Conservation (phyloP, 73 alveolate species). For the Vitrella brassicaformis region DNA sequence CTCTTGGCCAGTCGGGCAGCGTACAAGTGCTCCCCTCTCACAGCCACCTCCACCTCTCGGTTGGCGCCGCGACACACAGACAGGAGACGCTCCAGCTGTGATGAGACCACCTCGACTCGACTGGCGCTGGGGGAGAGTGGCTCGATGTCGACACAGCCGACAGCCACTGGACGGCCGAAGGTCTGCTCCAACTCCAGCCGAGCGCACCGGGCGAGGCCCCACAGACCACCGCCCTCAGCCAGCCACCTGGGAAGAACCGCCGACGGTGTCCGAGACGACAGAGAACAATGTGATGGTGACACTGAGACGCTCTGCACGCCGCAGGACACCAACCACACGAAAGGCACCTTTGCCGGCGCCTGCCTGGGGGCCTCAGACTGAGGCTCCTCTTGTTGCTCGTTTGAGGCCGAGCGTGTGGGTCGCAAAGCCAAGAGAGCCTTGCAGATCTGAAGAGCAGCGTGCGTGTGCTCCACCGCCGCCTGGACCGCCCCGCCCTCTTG, state of each 20-base stretch:
- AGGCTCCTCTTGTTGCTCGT: background rate
- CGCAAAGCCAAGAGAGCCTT: too few species aligned
- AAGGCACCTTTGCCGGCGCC: background rate
- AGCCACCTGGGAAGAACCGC: too few species aligned
- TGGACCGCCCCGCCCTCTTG: too few species aligned
- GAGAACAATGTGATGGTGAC: too few species aligned
- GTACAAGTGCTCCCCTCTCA: background rate
- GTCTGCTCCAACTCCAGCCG: constrained; percentile 9
- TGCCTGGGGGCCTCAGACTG: background rate
- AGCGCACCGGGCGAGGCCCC: constrained; percentile 24
- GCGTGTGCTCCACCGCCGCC: too few species aligned
- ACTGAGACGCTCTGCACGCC: background rate
- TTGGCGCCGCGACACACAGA: background rate
- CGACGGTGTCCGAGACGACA: too few species aligned
- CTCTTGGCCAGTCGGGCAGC: background rate
- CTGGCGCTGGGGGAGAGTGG: background rate
- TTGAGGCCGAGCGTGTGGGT: too few species aligned
- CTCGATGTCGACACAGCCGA: background rate
- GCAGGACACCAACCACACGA: background rate
- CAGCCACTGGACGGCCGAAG: background rate
- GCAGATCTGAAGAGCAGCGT: too few species aligned
- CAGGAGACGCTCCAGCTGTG: background rate
- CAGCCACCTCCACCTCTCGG: background rate
- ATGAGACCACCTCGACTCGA: background rate
- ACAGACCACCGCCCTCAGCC: constrained; percentile 7